Percentiles rank a stretch among this genome's conserved stretches.
These are phyloP conservation scores for Penicillium decumbens DNA, from an alignment of 2,329 filamentous ascomycete genomes.

Conservation along the genomic window DNA sequence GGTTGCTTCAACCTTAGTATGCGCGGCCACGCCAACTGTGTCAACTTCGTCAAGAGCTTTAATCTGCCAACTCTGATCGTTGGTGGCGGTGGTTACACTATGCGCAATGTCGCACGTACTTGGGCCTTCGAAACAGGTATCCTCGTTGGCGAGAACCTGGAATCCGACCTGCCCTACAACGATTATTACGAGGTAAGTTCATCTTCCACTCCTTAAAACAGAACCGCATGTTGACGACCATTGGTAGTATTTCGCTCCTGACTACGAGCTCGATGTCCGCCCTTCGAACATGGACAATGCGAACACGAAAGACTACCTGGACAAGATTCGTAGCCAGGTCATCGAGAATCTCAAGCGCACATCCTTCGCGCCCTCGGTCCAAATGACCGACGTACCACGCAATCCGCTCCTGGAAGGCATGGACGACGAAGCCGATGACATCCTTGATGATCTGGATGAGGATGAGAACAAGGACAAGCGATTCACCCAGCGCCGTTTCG, in stretches of 20 bases:
- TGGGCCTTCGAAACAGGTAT: constrained; percentile 69
- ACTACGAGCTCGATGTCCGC: constrained; percentile 65
- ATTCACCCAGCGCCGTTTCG: constrained; percentile 75
- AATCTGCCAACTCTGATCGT: constrained; percentile 61
- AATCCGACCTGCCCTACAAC: constrained; percentile 82
- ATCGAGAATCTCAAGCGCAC: constrained; percentile 64
- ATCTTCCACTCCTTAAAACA: neutral
- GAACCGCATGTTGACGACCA: constrained; percentile 22
- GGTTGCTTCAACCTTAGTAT: constrained; percentile 69
- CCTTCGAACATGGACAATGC: constrained; percentile 70
- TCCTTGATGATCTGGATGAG: constrained; percentile 68
- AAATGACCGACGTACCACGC: constrained; percentile 60
- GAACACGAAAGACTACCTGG: constrained; percentile 63
- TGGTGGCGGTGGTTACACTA: constrained; percentile 65
- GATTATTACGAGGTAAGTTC: constrained; percentile 74
- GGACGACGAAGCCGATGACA: constrained; percentile 62
- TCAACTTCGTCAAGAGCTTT: constrained; percentile 65
- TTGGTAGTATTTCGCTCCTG: constrained; percentile 61
- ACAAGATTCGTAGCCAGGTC: constrained; percentile 63
- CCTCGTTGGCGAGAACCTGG: constrained; percentile 77
- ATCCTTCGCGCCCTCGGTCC: constrained; percentile 58
- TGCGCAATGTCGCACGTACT: constrained; percentile 60
- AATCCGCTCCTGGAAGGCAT: constrained; percentile 51
- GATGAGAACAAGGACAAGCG: constrained; percentile 82
- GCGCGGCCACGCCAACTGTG: constrained; percentile 66